Base-by-base conservation (phyloP, 2,329 filamentous ascomycete genomes). In the Penicillium sp. region DNA sequence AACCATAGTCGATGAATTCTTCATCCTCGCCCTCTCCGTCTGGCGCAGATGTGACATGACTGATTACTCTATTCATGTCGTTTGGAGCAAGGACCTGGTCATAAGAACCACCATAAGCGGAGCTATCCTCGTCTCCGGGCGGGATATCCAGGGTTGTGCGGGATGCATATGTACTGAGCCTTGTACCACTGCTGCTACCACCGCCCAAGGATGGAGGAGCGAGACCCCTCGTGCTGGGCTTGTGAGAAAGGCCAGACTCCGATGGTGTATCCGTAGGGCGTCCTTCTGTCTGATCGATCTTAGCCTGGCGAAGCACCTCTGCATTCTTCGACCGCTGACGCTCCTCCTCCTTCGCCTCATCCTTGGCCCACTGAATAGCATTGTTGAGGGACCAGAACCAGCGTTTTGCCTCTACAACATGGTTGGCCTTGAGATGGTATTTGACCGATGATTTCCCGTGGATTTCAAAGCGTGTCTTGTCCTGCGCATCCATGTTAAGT, bases 331-430 rank as follows among this genome's bases (percentile, higher is more conserved):
- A 86, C 35, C 87, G 87, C 60, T 92, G 87, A 64, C 83, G 87
- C 70, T 93, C 89, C 68, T 97, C 93, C 73, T 96, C 91, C 66
- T 89, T 93, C 8, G 91, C 93, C 77, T 97, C 94, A 70, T 99
- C 94, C 75, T 99, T 99, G 62, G 91, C 89, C 89, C 91, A 97
- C 73, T 97, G 94, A 50, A 99, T 99, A 6, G 94, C 93, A 73
- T 99, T 99, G 78, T 99, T 99, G 62, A 99, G 81, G 0, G 94
- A 91, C 94, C 94, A 99, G 76, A 95, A 99, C 94, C 94, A 99
- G 55, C 94, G 86, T 77, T 99, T 99, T 6, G 94, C 93, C 75
- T 99, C 94, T 29, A 97, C 93, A 71, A 97, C 90, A 75, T 99
- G 94, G 70, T 99, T 99, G 0, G 94, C 94, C 75, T 96, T 97